A percentile compares a stretch with the other conserved stretches of the same genome.
phyloP scores from a whole-genome alignment of 257 asterid genomes.

The Solanum sitiens region DNA sequence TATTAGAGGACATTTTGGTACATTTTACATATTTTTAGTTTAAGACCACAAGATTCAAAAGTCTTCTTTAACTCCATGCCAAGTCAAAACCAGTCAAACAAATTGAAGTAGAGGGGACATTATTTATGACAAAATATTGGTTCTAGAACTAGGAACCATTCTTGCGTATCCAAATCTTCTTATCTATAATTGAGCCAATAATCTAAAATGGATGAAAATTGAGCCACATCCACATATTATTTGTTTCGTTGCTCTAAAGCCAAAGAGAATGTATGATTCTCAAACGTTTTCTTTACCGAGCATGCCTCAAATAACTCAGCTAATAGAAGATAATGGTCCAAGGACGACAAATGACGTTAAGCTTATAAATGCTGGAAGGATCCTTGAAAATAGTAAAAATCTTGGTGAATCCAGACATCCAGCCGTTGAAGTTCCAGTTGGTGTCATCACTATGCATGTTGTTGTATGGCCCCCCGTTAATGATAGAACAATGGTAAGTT shows the following conservation, averaged over 20 bases:
- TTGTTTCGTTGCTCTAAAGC: not conserved
- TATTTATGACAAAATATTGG: not conserved
- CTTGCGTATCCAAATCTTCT: not conserved
- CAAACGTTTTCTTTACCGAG: not conserved
- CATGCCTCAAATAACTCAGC: not conserved
- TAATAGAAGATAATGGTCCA: constrained; percentile 40
- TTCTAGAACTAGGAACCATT: not conserved
- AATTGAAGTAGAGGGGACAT: not conserved
- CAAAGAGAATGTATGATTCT: not conserved
- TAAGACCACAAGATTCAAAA: not conserved
- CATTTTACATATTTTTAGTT: not conserved
- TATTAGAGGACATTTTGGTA: not conserved
- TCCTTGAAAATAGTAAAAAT: constrained; percentile 73
- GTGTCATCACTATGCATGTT: constrained; percentile 80
- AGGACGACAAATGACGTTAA: constrained; percentile 57
- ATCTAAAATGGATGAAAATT: not conserved
- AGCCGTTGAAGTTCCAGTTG: constrained; percentile 73
- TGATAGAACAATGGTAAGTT: constrained; percentile 61
- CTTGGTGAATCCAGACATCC: constrained; percentile 69
- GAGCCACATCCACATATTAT: not conserved
- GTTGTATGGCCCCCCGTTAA: constrained; percentile 62
- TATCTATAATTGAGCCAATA: not conserved
- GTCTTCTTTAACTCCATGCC: not conserved
- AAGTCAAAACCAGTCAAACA: not conserved
- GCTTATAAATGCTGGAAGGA: constrained; percentile 79